Base-by-base conservation (phyloP, 2,329 filamentous ascomycete genomes). In the Tolypocladium sp. region DNA sequence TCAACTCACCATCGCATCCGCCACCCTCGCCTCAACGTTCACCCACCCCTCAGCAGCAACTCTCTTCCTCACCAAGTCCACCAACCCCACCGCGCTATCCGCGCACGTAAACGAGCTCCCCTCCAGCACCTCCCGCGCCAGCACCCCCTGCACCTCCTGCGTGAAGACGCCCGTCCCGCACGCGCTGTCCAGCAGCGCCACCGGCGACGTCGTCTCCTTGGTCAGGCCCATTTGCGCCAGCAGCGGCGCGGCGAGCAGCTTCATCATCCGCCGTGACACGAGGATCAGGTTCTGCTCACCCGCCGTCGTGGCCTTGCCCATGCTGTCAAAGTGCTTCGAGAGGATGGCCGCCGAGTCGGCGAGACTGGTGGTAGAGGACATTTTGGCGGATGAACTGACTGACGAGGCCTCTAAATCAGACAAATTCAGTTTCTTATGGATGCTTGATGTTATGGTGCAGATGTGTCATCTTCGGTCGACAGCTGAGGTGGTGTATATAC, bases 131-230 rank as follows among this genome's bases (percentile, higher is more conserved):
- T 74, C 64, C 9, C 66, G 67, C 15, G 72, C 62, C 17, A 84
- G 60, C 3, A 64, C 66, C 12, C 66, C 66, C 59, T 81, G 75
- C 17, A 83, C 64, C 33, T 77, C 67, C 10, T 76, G 74, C 1
- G 77, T 77, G 15, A 82, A 71, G 20, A 81, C 72, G 0, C 81
- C 82, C 4, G 74, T 73, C 0, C 82, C 82, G 58, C 82, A 84
- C 8, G 79, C 81, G 62, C 77, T 77, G 60, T 85, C 82, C 13
- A 85, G 66, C 30, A 84, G 63, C 3, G 56, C 55, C 55, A 80
- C 69, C 0, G 76, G 74, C 7, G 62, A 70, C 42, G 49, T 53
- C 0, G 30, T 57, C 4, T 60, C 33, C 30, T 59, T 44, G 0
- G 57, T 57, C 5, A 73, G 60, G 0, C 63, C 65, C 67, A 73